Evolutionary conservation across 2,329 filamentous ascomycete genomes (phyloP).

Genomic region (Diaporthe citriasiana): DNA sequence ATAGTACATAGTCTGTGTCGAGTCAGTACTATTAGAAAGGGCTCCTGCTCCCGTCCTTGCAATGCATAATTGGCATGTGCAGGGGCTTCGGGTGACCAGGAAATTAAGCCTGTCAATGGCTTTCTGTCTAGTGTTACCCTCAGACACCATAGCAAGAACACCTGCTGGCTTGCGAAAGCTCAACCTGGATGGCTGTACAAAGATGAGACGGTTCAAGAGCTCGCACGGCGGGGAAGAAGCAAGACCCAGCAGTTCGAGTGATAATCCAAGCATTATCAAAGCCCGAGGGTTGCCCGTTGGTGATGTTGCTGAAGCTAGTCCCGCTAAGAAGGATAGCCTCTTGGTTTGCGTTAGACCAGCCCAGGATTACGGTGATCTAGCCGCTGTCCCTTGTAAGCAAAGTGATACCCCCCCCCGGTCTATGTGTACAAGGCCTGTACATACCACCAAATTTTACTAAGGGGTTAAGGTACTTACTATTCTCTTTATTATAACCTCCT

Average conservation of each 20-base stretch:
- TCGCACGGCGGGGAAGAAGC: constrained; percentile 4
- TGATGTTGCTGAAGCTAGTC: neutral
- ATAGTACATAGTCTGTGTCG: neutral
- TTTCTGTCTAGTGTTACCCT: too few species aligned
- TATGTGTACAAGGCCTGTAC: too few species aligned
- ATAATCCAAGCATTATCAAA: constrained; percentile 2
- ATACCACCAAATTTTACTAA: too few species aligned
- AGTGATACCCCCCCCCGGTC: too few species aligned
- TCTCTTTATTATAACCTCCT: too few species aligned
- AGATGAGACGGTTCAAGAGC: neutral
- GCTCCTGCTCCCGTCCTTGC: neutral
- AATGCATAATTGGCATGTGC: neutral
- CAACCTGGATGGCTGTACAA: neutral
- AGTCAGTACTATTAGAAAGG: neutral
- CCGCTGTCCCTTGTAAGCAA: too few species aligned
- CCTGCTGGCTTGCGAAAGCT: neutral
- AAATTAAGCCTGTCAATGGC: neutral
- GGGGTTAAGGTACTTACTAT: too few species aligned
- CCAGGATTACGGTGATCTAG: neutral
- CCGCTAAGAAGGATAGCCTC: neutral
- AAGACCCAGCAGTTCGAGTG: constrained; percentile 1
- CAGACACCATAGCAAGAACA: neutral
- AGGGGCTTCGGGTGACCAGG: neutral
- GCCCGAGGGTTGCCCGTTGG: neutral
- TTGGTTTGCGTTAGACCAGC: neutral